Percentiles rank a stretch among this genome's conserved stretches.
Conservation (phyloP, 2,329 filamentous ascomycete species). For the Alternaria gansuensis region DNA sequence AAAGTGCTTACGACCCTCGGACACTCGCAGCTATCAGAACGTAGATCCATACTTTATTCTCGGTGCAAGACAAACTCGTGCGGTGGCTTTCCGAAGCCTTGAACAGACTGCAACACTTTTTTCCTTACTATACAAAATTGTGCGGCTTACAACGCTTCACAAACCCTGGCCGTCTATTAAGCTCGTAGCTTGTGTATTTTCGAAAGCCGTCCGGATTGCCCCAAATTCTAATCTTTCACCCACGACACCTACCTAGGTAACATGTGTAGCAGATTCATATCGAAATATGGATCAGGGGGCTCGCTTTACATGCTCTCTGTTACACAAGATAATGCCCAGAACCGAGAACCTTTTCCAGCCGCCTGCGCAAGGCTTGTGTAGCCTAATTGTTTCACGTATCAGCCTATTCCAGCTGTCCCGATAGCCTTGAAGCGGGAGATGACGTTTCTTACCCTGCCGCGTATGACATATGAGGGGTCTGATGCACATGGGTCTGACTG, state of each 20-base stretch:
- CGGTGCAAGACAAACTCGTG: too few species aligned
- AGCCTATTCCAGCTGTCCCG: constrained; percentile 3
- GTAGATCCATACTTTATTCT: neutral
- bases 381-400: neutral
- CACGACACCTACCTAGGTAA: neutral
- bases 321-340: neutral
- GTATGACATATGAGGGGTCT: constrained; percentile 6
- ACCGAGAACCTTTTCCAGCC: neutral
- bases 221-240: neutral
- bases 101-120: neutral
- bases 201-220: too few species aligned
- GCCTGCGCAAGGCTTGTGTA: constrained; percentile 8
- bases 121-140: neutral
- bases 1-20: neutral
- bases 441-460: constrained; percentile 15
- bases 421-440: constrained; percentile 11
- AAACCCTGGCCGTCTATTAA: neutral
- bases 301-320: neutral
- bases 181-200: too few species aligned
- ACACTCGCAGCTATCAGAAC: neutral
- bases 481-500: neutral
- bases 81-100: neutral
- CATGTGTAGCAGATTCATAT: neutral
- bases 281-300: constrained; percentile 5
- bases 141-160: neutral